A percentile compares a stretch with the other conserved stretches of the same genome.
Evolutionary conservation across 768 basidiomycete species (phyloP).

Genomic region (Chalciporus sphaerocephalus): DNA sequence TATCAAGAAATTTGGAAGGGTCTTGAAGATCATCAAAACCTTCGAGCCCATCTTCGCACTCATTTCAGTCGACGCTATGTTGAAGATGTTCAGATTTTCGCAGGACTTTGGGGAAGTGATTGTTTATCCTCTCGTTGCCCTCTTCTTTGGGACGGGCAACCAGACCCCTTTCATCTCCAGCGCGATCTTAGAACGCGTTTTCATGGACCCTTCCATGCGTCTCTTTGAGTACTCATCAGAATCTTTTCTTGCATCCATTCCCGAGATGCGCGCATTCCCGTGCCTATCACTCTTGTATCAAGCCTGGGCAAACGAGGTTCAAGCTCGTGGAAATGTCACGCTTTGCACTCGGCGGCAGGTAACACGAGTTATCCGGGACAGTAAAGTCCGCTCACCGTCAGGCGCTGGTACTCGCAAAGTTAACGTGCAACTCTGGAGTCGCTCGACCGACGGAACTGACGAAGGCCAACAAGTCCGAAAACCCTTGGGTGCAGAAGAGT

Average conservation of each 20-base stretch:
- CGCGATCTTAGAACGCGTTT: neutral
- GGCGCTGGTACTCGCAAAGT: neutral
- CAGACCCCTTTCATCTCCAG: neutral
- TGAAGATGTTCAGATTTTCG: conserved; percentile 1
- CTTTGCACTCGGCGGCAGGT: neutral
- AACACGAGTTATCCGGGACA: neutral
- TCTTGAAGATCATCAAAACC: neutral
- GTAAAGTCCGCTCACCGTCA: neutral
- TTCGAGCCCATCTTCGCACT: conserved; percentile 4
- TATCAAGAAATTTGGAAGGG: conserved; percentile 5
- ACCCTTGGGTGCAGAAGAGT: neutral
- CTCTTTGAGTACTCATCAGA: conserved; percentile 2
- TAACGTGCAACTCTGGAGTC: conserved; percentile 3
- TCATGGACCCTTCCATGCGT: neutral
- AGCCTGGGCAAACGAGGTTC: neutral
- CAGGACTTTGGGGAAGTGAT: neutral
- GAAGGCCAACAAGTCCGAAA: neutral
- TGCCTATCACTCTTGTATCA: conserved; percentile 3
- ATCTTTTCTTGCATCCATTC: conserved; percentile 11
- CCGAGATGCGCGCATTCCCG: conserved; percentile 7
- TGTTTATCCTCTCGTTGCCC: neutral
- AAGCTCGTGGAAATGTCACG: neutral
- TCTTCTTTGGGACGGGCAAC: conserved; percentile 1
- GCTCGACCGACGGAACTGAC: neutral
- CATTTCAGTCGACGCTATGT: neutral